Conservation (phyloP, 2,329 filamentous ascomycete species). For the Epichloe festucae region DNA sequence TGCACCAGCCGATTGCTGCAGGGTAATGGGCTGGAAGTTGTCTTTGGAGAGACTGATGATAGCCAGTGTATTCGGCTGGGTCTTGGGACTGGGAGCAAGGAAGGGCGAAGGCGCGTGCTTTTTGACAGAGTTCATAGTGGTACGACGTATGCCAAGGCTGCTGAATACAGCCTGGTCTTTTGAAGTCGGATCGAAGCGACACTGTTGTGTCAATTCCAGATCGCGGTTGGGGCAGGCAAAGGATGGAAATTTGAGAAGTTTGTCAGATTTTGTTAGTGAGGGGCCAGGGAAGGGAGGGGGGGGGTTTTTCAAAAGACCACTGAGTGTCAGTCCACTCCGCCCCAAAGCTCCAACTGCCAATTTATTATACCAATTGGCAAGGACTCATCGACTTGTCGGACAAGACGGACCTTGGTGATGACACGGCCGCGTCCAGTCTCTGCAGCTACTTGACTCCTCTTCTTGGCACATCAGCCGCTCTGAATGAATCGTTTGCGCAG, state of each 20-base stretch:
- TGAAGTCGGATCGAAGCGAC: neutral
- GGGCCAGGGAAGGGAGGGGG: too few species aligned
- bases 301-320: neutral
- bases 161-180: neutral
- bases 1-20: conserved; percentile 47
- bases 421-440: conserved; percentile 8
- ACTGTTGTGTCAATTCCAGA: neutral
- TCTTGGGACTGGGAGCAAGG: conserved; percentile 51
- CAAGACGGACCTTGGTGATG: conserved; percentile 4
- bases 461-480: conserved; percentile 7
- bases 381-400: neutral
- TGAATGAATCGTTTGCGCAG: conserved; percentile 25
- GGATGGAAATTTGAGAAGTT: neutral
- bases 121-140: neutral
- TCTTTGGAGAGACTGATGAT: conserved; percentile 85
- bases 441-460: conserved; percentile 4
- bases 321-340: too few species aligned
- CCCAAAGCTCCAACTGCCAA: neutral
- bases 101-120: conserved; percentile 52
- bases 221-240: neutral
- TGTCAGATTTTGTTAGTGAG: too few species aligned
- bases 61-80: conserved; percentile 55
- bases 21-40: conserved; percentile 63
- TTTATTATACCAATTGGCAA: neutral
- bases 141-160: neutral